These are phyloP conservation scores for Rubroboletus satanas DNA, from an alignment of 768 basidiomycete genomes.

Conservation along the genomic window DNA sequence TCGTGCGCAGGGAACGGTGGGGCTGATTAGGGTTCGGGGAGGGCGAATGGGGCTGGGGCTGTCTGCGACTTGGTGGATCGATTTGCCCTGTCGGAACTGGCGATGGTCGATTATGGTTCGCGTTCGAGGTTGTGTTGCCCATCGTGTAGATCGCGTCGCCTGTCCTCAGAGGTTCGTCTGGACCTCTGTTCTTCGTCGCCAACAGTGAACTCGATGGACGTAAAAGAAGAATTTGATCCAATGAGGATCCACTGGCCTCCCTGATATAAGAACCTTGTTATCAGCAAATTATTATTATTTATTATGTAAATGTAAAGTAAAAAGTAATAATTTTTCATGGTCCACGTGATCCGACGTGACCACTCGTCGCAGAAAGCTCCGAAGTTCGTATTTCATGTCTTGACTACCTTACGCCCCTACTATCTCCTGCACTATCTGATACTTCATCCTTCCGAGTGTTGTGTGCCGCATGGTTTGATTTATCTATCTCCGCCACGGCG, in stretches of 20 bases:
- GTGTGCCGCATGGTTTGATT: not conserved
- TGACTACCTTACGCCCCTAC: not conserved
- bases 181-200: constrained; percentile 16
- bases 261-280: constrained; percentile 21
- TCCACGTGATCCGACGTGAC: not conserved
- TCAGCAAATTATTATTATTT: constrained; percentile 9
- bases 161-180: constrained; percentile 13
- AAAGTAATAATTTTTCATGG: constrained; percentile 1
- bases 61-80: constrained; percentile 20
- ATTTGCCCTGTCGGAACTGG: constrained; percentile 24
- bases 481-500: not conserved
- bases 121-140: constrained; percentile 33
- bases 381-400: not conserved
- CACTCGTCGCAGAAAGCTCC: not conserved
- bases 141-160: constrained; percentile 26
- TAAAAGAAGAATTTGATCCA: constrained; percentile 29
- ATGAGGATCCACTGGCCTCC: constrained; percentile 22
- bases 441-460: not conserved
- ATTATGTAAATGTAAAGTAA: constrained; percentile 13
- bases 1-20: constrained; percentile 59
- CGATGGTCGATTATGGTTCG: constrained; percentile 28
- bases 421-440: not conserved
- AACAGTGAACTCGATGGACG: constrained; percentile 30
- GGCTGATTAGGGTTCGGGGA: constrained; percentile 43
- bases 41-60: constrained; percentile 30